Base-by-base conservation (phyloP, 2,329 filamentous ascomycete genomes). In the Catunica adiposa region DNA sequence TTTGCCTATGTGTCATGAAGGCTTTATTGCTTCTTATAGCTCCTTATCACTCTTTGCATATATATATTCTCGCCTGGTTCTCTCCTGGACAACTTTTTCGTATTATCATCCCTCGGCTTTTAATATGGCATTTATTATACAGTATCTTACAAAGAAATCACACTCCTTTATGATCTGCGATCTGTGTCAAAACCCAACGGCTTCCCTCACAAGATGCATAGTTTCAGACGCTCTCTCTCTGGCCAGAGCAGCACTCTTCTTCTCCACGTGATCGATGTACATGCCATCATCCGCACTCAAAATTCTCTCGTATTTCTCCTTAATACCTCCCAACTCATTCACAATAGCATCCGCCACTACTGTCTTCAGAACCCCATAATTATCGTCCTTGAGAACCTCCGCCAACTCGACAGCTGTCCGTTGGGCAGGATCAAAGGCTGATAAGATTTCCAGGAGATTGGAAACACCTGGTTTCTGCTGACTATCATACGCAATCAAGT, bases 401-500 rank as follows among this genome's bases (percentile, higher is more conserved):
- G 69, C 74, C 20, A 78, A 61, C 44, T 73, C 65, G 47, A 62
- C 60, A 1, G 72, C 67, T 11, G 63, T 70, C 52, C 71, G 68
- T 2, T 64, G 63, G 25, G 66, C 62, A 3, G 65, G 61, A 55
- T 82, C 77, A 62, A 90, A 79, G 59, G 86, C 78, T 23, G 80
- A 81, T n/a, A 90, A 69, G 15, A 98, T 78, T 57, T 88, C 80
- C 1, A 98, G 69, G 11, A 98, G 72, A 65, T 97, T 98, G 9
- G 89, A 82, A 2, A 98, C 84, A 0, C 89, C 92, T 0, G 90
- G 90, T 23, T 92, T 75, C 0, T 62, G 63, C 0, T 66, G 63
- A 0, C 80, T 81, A 60, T 95, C 82, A 66, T 92, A 96, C 0
- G 79, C 80, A 42, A 96, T 78, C 1, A 69, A 68, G 1, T 77